phyloP scores from a whole-genome alignment of 2,329 filamentous ascomycete species.

The Monilinia laxa region DNA sequence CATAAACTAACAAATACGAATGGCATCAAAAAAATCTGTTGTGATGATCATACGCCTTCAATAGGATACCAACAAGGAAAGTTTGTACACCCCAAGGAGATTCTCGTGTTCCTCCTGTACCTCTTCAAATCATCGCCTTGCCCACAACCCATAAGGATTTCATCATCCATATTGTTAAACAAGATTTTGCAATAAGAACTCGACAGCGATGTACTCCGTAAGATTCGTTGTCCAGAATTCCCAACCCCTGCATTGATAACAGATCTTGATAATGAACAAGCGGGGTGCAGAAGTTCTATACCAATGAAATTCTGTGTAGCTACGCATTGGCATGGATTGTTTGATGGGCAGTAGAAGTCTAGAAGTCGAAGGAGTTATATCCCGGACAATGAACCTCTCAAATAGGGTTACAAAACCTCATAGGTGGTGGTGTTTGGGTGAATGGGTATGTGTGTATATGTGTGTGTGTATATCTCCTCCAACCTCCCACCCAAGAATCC shows the following conservation, averaged over 20 bases:
- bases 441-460: too few species aligned
- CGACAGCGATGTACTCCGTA: too few species aligned
- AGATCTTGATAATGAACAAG: background rate
- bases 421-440: too few species aligned
- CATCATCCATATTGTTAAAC: background rate
- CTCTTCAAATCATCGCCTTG: background rate
- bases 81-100: background rate
- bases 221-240: conserved; percentile 5
- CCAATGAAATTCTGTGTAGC: background rate
- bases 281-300: background rate
- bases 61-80: background rate
- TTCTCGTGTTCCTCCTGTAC: conserved; percentile 20
- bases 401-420: too few species aligned
- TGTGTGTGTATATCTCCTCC: too few species aligned
- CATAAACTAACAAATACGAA: background rate
- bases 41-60: background rate
- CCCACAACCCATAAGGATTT: background rate
- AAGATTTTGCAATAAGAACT: background rate
- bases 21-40: background rate
- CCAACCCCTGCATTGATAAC: background rate
- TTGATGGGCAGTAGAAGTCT: background rate
- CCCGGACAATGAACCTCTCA: too few species aligned
- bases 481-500: too few species aligned
- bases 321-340: too few species aligned
- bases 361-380: too few species aligned